These are phyloP conservation scores for Lobosporangium transversale DNA, from an alignment of 192 early-diverging fungal genomes.

Conservation along the genomic window DNA sequence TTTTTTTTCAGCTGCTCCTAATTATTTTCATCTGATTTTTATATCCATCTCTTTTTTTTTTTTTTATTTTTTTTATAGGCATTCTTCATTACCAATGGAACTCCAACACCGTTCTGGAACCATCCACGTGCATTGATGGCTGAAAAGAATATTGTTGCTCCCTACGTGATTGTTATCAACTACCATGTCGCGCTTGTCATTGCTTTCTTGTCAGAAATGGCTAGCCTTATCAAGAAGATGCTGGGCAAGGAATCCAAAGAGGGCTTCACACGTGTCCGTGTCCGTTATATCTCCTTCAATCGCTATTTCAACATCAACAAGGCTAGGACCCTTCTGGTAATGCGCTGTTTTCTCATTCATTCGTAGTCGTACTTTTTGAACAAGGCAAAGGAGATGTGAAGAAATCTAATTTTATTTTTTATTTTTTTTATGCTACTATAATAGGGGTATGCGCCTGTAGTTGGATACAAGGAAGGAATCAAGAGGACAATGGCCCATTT, in stretches of 20 bases:
- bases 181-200: constrained; percentile 57
- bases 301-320: constrained; percentile 91
- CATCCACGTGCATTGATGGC: constrained; percentile 78
- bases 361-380: too few relatives aligned
- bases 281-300: constrained; percentile 80
- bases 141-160: constrained; percentile 64
- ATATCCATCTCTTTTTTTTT: constrained; percentile 4
- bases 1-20: background rate
- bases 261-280: constrained; percentile 79
- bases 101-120: constrained; percentile 92
- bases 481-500: constrained; percentile 50
- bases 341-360: too few relatives aligned
- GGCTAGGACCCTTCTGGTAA: constrained; percentile 72
- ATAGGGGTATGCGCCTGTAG: constrained; percentile 60
- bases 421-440: background rate
- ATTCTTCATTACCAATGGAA: constrained; percentile 93
- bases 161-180: constrained; percentile 70
- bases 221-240: constrained; percentile 68
- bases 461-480: constrained; percentile 66
- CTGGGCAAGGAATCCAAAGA: constrained; percentile 71
- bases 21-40: background rate
- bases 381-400: too few relatives aligned
- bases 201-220: constrained; percentile 72
- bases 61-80: constrained; percentile 60
- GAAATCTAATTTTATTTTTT: background rate